These are phyloP conservation scores for Nicotiana noctiflora DNA, from an alignment of 257 asterid species.

Conservation along the genomic window DNA sequence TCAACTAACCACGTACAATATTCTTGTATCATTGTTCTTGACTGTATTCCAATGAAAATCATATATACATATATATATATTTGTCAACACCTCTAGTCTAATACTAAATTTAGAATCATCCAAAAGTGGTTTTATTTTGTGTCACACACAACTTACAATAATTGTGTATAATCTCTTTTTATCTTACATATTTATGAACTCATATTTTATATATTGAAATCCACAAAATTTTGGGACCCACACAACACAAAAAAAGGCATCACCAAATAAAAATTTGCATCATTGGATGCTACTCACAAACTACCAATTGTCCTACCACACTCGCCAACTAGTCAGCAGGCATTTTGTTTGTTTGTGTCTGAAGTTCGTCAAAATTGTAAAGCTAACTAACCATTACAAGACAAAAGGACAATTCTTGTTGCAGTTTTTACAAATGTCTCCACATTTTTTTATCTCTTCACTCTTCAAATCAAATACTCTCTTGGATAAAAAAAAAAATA, in stretches of 20 bases:
- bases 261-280: too few relatives aligned
- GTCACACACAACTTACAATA: too few relatives aligned
- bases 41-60: not conserved
- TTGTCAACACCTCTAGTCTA: not conserved
- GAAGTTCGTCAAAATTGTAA: not conserved
- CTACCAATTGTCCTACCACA: not conserved
- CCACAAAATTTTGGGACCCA: too few relatives aligned
- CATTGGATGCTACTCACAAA: not conserved
- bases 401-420: not conserved
- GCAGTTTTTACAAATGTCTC: not conserved
- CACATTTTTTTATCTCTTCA: too few relatives aligned
- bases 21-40: not conserved
- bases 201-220: too few relatives aligned
- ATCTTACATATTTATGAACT: too few relatives aligned
- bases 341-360: not conserved
- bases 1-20: not conserved
- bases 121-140: too few relatives aligned
- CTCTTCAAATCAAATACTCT: too few relatives aligned
- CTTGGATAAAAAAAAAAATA: too few relatives aligned
- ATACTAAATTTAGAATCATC: not conserved
- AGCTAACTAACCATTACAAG: not conserved
- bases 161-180: too few relatives aligned
- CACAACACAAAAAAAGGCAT: too few relatives aligned
- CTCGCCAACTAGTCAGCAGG: not conserved
- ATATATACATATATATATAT: not conserved